Percentiles rank a stretch among this genome's conserved stretches.
Conservation (phyloP, 768 basidiomycete genomes). For the Agaricus bisporus region DNA sequence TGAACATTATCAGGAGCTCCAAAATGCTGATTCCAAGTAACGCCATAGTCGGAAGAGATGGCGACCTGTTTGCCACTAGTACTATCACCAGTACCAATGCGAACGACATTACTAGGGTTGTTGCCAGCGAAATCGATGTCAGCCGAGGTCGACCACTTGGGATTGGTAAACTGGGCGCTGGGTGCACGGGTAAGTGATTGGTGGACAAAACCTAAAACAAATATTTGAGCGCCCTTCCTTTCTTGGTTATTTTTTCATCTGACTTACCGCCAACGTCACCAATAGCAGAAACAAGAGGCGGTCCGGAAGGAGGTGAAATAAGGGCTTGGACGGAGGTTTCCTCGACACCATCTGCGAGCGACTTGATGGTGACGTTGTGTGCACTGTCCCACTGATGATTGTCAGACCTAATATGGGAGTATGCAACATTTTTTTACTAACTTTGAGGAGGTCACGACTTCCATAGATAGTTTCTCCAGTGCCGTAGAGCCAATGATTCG, state of each 20-base stretch:
- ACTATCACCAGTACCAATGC: slow-evolving; percentile 45
- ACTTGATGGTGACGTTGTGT: slow-evolving; percentile 54
- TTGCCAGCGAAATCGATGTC: slow-evolving; percentile 53
- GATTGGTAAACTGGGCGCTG: slow-evolving; percentile 33
- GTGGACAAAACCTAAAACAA: slow-evolving; percentile 40
- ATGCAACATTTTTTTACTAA: slow-evolving; percentile 9
- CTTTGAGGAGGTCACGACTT: slow-evolving; percentile 44
- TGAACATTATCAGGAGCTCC: slow-evolving; percentile 45
- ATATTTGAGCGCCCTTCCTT: neutral
- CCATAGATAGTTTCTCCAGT: slow-evolving; percentile 63
- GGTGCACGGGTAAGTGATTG: slow-evolving; percentile 35
- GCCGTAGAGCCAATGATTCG: slow-evolving; percentile 67
- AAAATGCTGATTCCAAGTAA: slow-evolving; percentile 50
- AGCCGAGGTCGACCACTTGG: slow-evolving; percentile 37
- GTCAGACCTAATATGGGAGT: neutral
- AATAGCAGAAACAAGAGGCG: slow-evolving; percentile 49
- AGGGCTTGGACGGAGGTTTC: slow-evolving; percentile 53
- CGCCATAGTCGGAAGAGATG: slow-evolving; percentile 47
- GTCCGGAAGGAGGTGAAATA: slow-evolving; percentile 58
- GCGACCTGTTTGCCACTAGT: slow-evolving; percentile 50
- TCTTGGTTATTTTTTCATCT: neutral
- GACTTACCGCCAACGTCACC: slow-evolving; percentile 45
- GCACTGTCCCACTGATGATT: slow-evolving; percentile 46
- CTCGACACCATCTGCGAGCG: slow-evolving; percentile 60
- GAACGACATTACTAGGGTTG: slow-evolving; percentile 42